These are phyloP conservation scores for Penicillium tannophilum DNA, from an alignment of 495 filamentous ascomycete genomes.

Conservation along the genomic window DNA sequence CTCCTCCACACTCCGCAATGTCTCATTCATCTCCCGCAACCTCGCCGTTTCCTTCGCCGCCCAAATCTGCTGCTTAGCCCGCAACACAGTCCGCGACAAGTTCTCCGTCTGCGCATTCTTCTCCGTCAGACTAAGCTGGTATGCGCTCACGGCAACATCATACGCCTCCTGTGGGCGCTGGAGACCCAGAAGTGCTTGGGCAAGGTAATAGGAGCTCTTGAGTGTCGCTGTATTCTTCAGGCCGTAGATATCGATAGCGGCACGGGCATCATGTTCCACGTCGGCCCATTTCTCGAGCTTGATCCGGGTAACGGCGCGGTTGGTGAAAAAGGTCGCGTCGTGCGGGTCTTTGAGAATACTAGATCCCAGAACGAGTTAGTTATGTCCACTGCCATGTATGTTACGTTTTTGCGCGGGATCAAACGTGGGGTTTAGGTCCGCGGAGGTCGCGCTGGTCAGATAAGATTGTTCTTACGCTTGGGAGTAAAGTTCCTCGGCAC, in stretches of 20 bases:
- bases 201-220: conserved; percentile 84
- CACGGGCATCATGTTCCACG: conserved; percentile 78
- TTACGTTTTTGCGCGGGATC: not conserved
- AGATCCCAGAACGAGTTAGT: not conserved
- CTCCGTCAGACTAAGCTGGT: conserved; percentile 64
- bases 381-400: not conserved
- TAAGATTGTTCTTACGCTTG: conserved; percentile 66
- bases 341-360: conserved; percentile 52
- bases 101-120: conserved; percentile 62
- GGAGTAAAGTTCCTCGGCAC: conserved; percentile 78
- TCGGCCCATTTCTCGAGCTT: conserved; percentile 69
- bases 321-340: conserved; percentile 66
- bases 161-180: conserved; percentile 76
- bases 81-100: conserved; percentile 67
- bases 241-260: conserved; percentile 67
- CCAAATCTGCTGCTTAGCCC: conserved; percentile 72
- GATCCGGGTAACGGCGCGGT: conserved; percentile 84
- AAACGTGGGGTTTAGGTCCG: not conserved
- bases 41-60: conserved; percentile 51
- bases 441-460: too few species aligned
- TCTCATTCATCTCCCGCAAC: conserved; percentile 48
- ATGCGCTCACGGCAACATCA: conserved; percentile 68
- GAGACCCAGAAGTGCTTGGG: conserved; percentile 78
- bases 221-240: conserved; percentile 53
- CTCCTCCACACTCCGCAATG: conserved; percentile 50